These are phyloP conservation scores for Cladorrhinum sp. DNA, from an alignment of 2,329 filamentous ascomycete species.

Conservation along the genomic window DNA sequence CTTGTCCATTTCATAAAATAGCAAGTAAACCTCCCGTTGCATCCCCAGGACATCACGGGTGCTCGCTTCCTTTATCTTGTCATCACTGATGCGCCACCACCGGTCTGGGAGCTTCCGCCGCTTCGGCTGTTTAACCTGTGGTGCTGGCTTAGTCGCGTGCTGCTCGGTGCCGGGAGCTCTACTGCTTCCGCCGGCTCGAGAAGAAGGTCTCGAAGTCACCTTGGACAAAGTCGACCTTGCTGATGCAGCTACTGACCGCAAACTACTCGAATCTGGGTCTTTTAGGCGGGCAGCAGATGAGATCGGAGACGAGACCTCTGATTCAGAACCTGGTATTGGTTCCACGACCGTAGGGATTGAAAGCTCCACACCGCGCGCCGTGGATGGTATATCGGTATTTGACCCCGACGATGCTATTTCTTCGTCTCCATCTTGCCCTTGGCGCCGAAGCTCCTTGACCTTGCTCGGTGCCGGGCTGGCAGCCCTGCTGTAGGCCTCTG, in stretches of 20 bases:
- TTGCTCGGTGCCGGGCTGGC: constrained; percentile 52
- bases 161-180: background rate
- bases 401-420: constrained; percentile 43
- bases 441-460: constrained; percentile 31
- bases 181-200: constrained; percentile 30
- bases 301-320: constrained; percentile 3
- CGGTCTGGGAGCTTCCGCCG: constrained; percentile 62
- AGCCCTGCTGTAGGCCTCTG: constrained; percentile 67
- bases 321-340: background rate
- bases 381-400: constrained; percentile 46
- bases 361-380: constrained; percentile 19
- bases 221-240: constrained; percentile 53
- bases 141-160: constrained; percentile 12
- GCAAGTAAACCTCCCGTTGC: constrained; percentile 92
- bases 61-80: constrained; percentile 92
- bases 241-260: constrained; percentile 56
- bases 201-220: constrained; percentile 40
- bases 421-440: constrained; percentile 33
- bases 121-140: constrained; percentile 30
- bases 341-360: constrained; percentile 19
- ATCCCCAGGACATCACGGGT: constrained; percentile 87
- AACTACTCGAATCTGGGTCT: constrained; percentile 47
- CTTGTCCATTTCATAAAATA: constrained; percentile 86
- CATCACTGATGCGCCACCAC: constrained; percentile 98
- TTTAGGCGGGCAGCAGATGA: constrained; percentile 30